Percentiles rank a stretch among this genome's conserved stretches.
Conservation (phyloP, 140 eudicot species). For the Anethum foeniculum region DNA sequence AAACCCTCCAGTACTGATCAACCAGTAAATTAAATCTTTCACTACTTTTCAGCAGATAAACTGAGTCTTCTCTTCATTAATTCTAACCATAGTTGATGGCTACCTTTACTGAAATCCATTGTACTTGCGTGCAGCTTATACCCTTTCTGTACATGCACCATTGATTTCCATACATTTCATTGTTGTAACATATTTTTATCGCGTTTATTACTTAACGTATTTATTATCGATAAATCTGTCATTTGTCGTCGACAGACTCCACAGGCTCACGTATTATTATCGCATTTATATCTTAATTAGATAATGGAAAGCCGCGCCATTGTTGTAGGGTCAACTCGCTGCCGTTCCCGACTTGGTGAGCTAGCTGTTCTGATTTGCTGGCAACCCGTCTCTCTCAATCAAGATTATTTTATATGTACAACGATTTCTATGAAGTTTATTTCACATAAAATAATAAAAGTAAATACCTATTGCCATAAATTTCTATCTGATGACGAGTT, state of each 20-base stretch:
- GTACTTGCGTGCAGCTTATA: slow-evolving; percentile 6
- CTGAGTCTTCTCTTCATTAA: not conserved
- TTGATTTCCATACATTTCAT: not conserved
- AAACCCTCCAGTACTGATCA: not conserved
- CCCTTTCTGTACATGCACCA: not conserved
- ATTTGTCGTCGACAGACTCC: too few species aligned
- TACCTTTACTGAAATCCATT: not conserved
- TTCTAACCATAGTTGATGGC: not conserved
- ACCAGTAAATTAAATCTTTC: not conserved
- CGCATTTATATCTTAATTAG: too few species aligned
- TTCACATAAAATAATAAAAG: not conserved
- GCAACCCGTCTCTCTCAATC: slow-evolving; percentile 5
- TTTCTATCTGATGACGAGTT: not conserved
- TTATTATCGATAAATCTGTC: too few species aligned
- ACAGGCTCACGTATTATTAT: too few species aligned
- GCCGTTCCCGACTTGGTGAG: not conserved
- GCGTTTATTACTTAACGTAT: too few species aligned
- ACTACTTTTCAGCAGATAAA: not conserved
- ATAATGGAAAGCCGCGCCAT: not conserved
- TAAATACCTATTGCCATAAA: not conserved
- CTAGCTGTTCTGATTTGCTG: not conserved
- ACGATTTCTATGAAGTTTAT: not conserved
- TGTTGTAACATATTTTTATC: too few species aligned
- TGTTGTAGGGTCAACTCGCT: not conserved
- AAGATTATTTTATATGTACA: not conserved